Evolutionary conservation across 108 stramenopile species (phyloP).

Genomic region (Fragilaria radians): DNA sequence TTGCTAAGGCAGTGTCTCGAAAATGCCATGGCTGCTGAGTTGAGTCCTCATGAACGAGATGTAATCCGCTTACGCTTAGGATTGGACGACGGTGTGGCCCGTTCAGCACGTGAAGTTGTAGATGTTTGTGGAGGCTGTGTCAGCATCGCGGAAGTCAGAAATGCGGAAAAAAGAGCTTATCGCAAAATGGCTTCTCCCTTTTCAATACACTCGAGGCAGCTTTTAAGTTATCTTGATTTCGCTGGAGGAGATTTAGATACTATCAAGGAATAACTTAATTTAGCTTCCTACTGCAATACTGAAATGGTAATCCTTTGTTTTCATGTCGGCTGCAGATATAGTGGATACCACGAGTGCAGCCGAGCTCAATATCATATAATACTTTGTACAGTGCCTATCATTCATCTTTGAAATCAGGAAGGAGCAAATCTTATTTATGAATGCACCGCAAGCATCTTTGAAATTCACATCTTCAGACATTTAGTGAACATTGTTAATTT

Average conservation of each 20-base stretch:
- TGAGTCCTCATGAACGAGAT: slow-evolving; percentile 78
- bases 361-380: no score
- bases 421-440: no score
- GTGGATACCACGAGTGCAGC: no score
- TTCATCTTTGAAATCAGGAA: no score
- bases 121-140: slow-evolving; percentile 50
- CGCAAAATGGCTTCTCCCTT: slow-evolving; percentile 62
- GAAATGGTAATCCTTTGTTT: no score
- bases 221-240: slow-evolving; percentile 57
- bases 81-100: slow-evolving; percentile 64
- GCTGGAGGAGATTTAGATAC: slow-evolving; percentile 15
- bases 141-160: slow-evolving; percentile 42
- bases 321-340: no score
- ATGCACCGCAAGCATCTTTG: no score
- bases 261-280: not conserved
- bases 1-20: slow-evolving; percentile 72
- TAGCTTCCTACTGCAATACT: no score
- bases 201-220: slow-evolving; percentile 48
- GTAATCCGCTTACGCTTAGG: slow-evolving; percentile 69
- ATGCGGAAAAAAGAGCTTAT: slow-evolving; percentile 48
- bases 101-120: slow-evolving; percentile 54
- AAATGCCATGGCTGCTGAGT: slow-evolving; percentile 73
- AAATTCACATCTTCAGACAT: no score
- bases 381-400: no score
- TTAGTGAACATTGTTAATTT: no score